Evolutionary conservation across 257 asterid species (phyloP).

Genomic region (Phtheirospermum japonicum): DNA sequence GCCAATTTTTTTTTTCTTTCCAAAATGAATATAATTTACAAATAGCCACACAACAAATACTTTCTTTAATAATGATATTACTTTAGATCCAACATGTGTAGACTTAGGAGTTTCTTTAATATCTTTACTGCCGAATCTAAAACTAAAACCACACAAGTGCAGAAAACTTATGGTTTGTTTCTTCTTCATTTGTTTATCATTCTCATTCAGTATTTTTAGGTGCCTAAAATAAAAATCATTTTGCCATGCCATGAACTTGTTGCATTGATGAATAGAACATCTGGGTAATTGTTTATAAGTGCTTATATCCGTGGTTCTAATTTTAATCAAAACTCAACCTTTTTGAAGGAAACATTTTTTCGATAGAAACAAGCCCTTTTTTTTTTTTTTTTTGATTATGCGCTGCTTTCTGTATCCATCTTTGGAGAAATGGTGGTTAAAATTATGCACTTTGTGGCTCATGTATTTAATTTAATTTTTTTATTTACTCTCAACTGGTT

Average conservation of each 20-base stretch:
- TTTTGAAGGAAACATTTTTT: background rate
- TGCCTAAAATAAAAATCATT: background rate
- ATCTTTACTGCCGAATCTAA: background rate
- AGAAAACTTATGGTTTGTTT: background rate
- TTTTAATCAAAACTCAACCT: constrained; percentile 1
- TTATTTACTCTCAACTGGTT: no score
- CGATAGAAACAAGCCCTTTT: no score
- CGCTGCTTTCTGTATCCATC: no score
- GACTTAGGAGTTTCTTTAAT: background rate
- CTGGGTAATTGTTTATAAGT: background rate
- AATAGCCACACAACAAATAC: background rate
- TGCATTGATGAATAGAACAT: background rate
- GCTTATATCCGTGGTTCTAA: background rate
- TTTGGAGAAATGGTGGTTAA: no score
- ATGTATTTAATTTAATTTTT: no score
- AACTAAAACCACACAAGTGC: background rate
- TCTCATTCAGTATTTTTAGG: background rate
- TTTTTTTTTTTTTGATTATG: no score
- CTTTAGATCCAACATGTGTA: background rate
- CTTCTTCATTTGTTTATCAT: background rate
- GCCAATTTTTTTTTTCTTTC: background rate
- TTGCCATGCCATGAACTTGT: background rate
- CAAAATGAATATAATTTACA: background rate
- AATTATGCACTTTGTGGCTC: no score
- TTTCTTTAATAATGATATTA: background rate